Evolutionary conservation across 306 rosid species (phyloP).

Genomic region (Crataegus laevigata): DNA sequence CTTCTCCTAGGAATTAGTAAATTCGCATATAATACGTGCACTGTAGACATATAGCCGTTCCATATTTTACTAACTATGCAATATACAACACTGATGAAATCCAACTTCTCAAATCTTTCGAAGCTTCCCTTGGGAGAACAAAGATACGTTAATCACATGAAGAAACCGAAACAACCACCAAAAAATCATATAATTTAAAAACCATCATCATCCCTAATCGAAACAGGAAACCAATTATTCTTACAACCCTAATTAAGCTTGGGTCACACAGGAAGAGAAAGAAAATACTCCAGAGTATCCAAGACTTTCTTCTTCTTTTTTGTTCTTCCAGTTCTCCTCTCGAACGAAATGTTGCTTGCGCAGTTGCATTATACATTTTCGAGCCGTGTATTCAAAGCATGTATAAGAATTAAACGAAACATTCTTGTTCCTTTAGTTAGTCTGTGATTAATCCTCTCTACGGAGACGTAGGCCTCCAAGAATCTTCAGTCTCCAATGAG

Average conservation of each 20-base stretch:
- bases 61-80: too few species aligned
- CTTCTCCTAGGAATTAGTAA: too few species aligned
- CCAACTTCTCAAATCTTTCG: neutral
- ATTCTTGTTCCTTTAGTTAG: neutral
- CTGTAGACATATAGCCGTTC: too few species aligned
- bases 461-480: neutral
- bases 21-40: too few species aligned
- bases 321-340: neutral
- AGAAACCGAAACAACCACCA: neutral
- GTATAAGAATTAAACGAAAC: neutral
- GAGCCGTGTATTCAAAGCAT: neutral
- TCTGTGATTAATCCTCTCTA: conserved; percentile 3
- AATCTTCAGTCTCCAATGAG: conserved; percentile 6
- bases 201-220: neutral
- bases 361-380: neutral
- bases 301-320: neutral
- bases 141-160: neutral
- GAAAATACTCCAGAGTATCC: neutral
- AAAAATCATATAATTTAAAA: neutral
- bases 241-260: neutral
- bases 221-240: neutral
- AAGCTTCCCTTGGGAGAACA: neutral
- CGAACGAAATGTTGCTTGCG: neutral
- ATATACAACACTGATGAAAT: neutral
- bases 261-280: neutral